Percentiles rank a stretch among this genome's conserved stretches.
phyloP scores from a whole-genome alignment of 768 basidiomycete species.

The Clavulina sp. region DNA sequence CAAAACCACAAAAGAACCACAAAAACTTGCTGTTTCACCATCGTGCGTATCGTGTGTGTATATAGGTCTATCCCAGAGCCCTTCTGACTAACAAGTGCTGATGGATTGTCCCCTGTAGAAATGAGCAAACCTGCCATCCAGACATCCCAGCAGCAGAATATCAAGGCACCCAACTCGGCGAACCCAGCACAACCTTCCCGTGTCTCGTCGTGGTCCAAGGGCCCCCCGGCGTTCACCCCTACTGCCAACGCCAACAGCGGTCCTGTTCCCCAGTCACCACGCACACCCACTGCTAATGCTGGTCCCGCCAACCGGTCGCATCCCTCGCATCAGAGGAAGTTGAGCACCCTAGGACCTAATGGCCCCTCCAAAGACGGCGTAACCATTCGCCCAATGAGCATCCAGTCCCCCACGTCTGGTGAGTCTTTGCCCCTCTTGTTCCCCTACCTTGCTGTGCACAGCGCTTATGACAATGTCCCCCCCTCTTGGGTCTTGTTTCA shows the following conservation, averaged over 20 bases:
- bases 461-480: background rate
- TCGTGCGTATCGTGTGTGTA: background rate
- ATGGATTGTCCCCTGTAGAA: background rate
- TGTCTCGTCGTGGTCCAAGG: background rate
- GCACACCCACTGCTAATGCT: background rate
- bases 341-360: background rate
- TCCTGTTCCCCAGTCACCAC: background rate
- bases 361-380: background rate
- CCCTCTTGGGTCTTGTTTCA: background rate
- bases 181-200: background rate
- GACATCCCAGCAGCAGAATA: background rate
- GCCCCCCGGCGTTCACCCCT: background rate
- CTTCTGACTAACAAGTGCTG: background rate
- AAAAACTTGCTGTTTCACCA: background rate
- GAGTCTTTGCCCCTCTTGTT: too few relatives aligned
- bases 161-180: background rate
- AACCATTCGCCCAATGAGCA: background rate
- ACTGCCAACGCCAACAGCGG: background rate
- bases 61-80: background rate
- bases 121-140: constrained; percentile 1
- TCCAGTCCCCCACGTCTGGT: background rate
- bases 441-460: too few relatives aligned
- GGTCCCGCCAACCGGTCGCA: background rate
- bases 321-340: background rate
- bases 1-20: background rate